phyloP scores from a whole-genome alignment of 495 filamentous ascomycete species.

The Penicillium lagena region DNA sequence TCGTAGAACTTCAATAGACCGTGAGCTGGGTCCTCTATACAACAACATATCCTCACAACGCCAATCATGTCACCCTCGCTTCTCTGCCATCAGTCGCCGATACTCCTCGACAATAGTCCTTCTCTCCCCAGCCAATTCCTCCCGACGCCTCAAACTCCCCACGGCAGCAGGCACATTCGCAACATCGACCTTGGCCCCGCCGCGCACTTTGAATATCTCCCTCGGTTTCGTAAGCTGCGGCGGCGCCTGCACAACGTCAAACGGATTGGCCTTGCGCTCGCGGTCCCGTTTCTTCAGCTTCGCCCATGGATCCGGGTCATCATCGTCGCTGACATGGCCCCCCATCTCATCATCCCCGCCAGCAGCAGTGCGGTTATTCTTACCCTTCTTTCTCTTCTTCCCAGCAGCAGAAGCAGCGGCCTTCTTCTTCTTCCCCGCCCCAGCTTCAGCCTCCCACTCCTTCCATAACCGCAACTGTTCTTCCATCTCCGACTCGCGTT shows the following conservation, averaged over 20 bases:
- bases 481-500: constrained; percentile 47
- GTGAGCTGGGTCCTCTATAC: no score
- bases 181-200: constrained; percentile 65
- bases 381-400: constrained; percentile 24
- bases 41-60: not conserved
- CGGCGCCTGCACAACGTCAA: constrained; percentile 78
- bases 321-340: constrained; percentile 20
- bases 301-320: constrained; percentile 77
- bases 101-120: constrained; percentile 77
- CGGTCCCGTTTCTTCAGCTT: constrained; percentile 55
- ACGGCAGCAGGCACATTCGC: constrained; percentile 66
- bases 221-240: constrained; percentile 64
- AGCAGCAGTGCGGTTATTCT: constrained; percentile 33
- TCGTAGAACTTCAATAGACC: constrained; percentile 8
- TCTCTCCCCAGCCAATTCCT: constrained; percentile 72
- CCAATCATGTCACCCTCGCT: constrained; percentile 28
- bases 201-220: constrained; percentile 61
- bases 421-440: constrained; percentile 55
- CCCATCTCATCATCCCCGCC: constrained; percentile 17
- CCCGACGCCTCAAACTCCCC: constrained; percentile 74
- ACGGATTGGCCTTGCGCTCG: constrained; percentile 49
- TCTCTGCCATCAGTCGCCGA: constrained; percentile 68
- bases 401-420: constrained; percentile 13
- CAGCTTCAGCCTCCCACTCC: constrained; percentile 40
- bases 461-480: constrained; percentile 42